phyloP scores from a whole-genome alignment of 2,329 filamentous ascomycete species.

The Fusarium annulatum region DNA sequence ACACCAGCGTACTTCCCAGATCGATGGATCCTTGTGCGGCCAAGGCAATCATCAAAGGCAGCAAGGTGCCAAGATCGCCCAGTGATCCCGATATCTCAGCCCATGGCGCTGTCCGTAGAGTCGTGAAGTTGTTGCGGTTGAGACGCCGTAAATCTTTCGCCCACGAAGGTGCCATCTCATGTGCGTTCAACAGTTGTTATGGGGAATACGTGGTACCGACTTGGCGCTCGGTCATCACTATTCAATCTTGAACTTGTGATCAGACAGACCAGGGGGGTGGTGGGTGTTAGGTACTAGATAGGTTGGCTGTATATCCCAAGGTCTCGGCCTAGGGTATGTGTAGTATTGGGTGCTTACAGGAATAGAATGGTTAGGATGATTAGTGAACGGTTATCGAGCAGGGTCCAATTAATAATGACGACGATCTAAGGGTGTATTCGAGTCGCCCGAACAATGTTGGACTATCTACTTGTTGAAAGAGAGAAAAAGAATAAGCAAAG shows the following conservation, averaged over 20 bases:
- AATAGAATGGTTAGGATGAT: neutral
- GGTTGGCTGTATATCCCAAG: neutral
- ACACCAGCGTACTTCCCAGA: constrained; percentile 84
- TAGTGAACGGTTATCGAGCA: neutral
- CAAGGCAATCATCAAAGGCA: constrained; percentile 89
- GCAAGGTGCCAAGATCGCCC: constrained; percentile 88
- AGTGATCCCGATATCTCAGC: constrained; percentile 87
- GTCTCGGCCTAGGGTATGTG: neutral
- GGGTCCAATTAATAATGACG: neutral
- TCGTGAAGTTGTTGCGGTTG: constrained; percentile 61
- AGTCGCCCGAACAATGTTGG: neutral
- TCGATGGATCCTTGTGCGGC: constrained; percentile 82
- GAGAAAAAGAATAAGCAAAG: neutral
- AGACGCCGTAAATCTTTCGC: constrained; percentile 45
- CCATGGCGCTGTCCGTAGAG: constrained; percentile 59
- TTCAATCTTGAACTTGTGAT: neutral
- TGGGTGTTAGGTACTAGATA: neutral
- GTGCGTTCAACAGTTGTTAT: neutral
- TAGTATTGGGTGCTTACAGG: neutral
- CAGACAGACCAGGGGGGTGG: neutral
- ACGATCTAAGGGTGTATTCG: constrained; percentile 6
- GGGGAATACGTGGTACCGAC: neutral
- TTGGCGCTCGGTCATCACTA: constrained; percentile 2
- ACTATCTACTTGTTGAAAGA: neutral
- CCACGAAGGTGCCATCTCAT: constrained; percentile 43